phyloP scores from a whole-genome alignment of 805 yeast species.

The Nakazawaea siamensis region DNA sequence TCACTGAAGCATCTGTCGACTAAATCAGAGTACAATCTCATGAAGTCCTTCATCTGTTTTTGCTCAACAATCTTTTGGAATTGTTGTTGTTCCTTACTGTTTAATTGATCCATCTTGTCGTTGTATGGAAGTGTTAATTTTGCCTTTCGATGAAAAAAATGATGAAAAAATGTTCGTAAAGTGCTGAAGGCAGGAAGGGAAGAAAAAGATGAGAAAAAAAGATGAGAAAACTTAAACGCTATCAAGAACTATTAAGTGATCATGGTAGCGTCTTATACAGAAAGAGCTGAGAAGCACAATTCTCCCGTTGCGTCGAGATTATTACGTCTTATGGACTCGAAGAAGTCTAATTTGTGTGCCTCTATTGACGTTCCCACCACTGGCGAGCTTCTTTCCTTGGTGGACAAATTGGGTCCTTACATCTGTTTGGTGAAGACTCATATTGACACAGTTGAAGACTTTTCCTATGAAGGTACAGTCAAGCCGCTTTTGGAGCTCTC shows the following conservation, averaged over 20 bases:
- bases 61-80: slow-evolving; percentile 93
- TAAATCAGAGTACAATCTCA: slow-evolving; percentile 90
- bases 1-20: slow-evolving; percentile 96
- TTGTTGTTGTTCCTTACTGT: slow-evolving; percentile 93
- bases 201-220: not conserved
- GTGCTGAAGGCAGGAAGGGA: not conserved
- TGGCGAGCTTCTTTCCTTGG: slow-evolving; percentile 57
- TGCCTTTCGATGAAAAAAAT: too few relatives aligned
- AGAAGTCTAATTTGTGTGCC: slow-evolving; percentile 87
- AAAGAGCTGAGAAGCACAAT: slow-evolving; percentile 62
- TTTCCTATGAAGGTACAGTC: slow-evolving; percentile 72
- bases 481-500: slow-evolving; percentile 66
- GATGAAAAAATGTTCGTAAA: slow-evolving; percentile 1
- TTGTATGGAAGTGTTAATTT: too few relatives aligned
- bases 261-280: slow-evolving; percentile 37
- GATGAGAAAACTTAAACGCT: not conserved
- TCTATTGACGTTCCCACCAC: slow-evolving; percentile 87
- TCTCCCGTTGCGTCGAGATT: slow-evolving; percentile 78
- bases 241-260: not conserved
- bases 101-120: slow-evolving; percentile 79
- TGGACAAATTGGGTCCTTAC: slow-evolving; percentile 82
- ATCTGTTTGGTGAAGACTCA: slow-evolving; percentile 92
- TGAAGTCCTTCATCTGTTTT: slow-evolving; percentile 98
- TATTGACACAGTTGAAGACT: slow-evolving; percentile 87
- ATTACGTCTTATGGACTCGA: slow-evolving; percentile 63